Evolutionary conservation across 139 green algal species (phyloP).

Genomic region (Zygnema circumcarinatum): DNA sequence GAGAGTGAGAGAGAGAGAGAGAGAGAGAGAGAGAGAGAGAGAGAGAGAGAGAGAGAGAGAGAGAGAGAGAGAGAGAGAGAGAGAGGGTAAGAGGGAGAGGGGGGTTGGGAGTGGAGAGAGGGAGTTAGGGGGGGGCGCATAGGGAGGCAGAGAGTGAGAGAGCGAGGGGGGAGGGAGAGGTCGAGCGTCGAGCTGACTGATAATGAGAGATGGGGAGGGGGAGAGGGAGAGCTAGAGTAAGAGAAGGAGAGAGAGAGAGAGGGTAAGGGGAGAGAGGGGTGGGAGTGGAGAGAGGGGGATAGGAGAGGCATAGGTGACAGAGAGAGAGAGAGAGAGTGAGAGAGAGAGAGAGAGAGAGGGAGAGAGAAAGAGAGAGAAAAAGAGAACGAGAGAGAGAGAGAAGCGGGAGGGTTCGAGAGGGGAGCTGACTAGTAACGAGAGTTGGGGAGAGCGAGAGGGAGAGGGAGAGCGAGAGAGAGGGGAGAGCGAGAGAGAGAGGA

Average conservation of each 20-base stretch:
- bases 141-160: neutral
- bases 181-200: too few relatives aligned
- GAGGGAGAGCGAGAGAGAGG: neutral
- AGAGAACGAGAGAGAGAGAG: too few relatives aligned
- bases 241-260: too few relatives aligned
- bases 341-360: too few relatives aligned
- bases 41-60: neutral
- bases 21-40: neutral
- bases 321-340: too few relatives aligned
- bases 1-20: neutral
- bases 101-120: neutral
- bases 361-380: too few relatives aligned
- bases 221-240: too few relatives aligned
- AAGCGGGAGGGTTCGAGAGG: neutral
- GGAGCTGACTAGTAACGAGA: neutral
- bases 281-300: too few relatives aligned
- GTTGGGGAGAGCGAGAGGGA: neutral
- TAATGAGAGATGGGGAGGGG: neutral
- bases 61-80: neutral
- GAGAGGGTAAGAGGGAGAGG: neutral
- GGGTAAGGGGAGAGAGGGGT: too few relatives aligned
- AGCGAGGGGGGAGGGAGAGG: neutral
- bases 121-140: neutral
- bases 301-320: too few relatives aligned
- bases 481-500: neutral